Percentiles rank a stretch among this genome's conserved stretches.
Conservation (phyloP, 164 flowering plant species). For the Dillenia turbinata region DNA sequence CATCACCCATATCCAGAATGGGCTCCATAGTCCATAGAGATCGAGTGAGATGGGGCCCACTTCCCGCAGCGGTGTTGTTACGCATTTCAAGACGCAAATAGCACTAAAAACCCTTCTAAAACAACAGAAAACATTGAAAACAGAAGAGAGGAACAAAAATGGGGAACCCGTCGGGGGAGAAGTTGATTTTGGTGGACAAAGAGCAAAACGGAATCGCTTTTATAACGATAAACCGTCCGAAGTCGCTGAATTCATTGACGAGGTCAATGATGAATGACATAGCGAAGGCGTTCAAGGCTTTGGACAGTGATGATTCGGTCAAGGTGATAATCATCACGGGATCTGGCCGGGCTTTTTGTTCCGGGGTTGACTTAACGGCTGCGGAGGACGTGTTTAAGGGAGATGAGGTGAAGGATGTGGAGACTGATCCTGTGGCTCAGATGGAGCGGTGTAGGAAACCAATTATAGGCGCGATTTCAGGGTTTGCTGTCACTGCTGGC, state of each 20-base stretch:
- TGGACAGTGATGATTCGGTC: slow-evolving; percentile 61
- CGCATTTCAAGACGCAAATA: no score
- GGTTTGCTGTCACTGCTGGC: slow-evolving; percentile 93
- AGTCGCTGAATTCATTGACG: slow-evolving; percentile 74
- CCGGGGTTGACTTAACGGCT: slow-evolving; percentile 83
- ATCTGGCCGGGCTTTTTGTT: slow-evolving; percentile 78
- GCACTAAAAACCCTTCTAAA: no score
- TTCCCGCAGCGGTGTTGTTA: no score
- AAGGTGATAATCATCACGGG: slow-evolving; percentile 69
- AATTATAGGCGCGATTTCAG: slow-evolving; percentile 75
- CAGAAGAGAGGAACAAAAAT: not conserved
- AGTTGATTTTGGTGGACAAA: slow-evolving; percentile 48
- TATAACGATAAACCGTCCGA: slow-evolving; percentile 81
- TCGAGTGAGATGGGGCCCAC: no score
- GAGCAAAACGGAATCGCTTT: slow-evolving; percentile 52
- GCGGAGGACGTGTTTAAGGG: slow-evolving; percentile 96
- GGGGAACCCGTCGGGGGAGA: slow-evolving; percentile 25
- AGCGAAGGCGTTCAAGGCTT: slow-evolving; percentile 53
- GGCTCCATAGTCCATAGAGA: no score
- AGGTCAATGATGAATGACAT: slow-evolving; percentile 59
- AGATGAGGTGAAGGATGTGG: slow-evolving; percentile 62
- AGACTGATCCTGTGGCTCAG: slow-evolving; percentile 67
- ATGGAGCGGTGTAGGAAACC: slow-evolving; percentile 87
- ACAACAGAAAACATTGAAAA: no score
- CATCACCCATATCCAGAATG: no score